Conservation (phyloP, 805 yeast species). For the Schizosaccharomyces japonicus region DNA sequence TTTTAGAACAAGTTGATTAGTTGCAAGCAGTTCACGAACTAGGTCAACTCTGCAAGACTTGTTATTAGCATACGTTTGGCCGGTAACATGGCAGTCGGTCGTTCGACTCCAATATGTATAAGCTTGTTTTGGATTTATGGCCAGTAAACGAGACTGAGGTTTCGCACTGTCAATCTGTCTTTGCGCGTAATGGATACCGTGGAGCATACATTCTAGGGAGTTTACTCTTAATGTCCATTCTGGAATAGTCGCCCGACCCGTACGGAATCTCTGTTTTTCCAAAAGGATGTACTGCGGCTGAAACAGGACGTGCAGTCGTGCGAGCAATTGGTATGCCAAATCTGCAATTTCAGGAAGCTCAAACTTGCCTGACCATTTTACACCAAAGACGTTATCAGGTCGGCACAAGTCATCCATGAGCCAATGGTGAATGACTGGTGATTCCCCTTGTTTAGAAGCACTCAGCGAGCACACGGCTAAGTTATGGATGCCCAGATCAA, state of each 20-base stretch:
- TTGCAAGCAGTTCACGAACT: not conserved
- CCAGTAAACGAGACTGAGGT: not conserved
- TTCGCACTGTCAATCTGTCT: not conserved
- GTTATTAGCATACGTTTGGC: not conserved
- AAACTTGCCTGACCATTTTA: not conserved
- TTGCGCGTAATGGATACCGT: not conserved
- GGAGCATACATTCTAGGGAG: not conserved
- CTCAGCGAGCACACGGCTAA: not conserved
- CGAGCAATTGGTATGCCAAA: not conserved
- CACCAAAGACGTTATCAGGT: not conserved
- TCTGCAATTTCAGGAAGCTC: not conserved
- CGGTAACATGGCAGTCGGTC: not conserved
- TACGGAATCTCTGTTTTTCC: not conserved
- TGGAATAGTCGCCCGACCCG: not conserved
- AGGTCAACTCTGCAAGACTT: not conserved
- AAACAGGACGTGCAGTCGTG: not conserved
- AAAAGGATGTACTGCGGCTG: not conserved
- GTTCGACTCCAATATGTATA: not conserved
- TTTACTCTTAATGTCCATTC: slow-evolving; percentile 1
- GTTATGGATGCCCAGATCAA: not conserved
- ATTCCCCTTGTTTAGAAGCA: not conserved
- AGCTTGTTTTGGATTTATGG: not conserved
- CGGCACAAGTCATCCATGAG: not conserved
- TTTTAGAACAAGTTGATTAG: not conserved
- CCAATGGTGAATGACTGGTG: not conserved